Evolutionary conservation across 257 asterid species (phyloP).

Genomic region (Sherardia arvensis): DNA sequence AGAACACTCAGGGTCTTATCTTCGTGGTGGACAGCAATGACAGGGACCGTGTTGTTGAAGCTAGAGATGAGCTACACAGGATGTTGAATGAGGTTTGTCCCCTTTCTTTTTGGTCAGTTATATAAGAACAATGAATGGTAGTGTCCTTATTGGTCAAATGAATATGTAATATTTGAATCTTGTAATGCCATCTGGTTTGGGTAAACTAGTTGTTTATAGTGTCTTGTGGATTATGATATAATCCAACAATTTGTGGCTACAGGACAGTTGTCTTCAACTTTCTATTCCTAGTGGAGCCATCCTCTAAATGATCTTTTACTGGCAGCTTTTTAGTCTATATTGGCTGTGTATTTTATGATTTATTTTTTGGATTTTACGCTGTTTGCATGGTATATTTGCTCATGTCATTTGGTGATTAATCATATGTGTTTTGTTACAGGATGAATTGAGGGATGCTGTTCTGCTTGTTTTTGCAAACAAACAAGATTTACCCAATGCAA

Average conservation of each 20-base stretch:
- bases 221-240: background rate
- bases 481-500: slow-evolving; percentile 41
- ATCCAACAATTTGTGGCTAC: too few species aligned
- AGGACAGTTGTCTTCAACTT: background rate
- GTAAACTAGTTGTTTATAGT: background rate
- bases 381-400: background rate
- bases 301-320: background rate
- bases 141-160: background rate
- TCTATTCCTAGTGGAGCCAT: background rate
- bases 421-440: slow-evolving; percentile 16
- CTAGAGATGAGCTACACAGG: slow-evolving; percentile 39
- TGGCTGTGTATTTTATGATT: background rate
- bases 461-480: slow-evolving; percentile 37
- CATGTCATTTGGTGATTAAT: background rate
- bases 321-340: background rate
- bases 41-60: slow-evolving; percentile 37
- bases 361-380: background rate
- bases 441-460: slow-evolving; percentile 36
- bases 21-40: slow-evolving; percentile 42
- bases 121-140: background rate
- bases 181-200: background rate
- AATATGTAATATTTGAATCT: background rate
- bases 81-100: slow-evolving; percentile 33
- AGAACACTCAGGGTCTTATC: slow-evolving; percentile 36
- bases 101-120: background rate